Evolutionary conservation across 331 rosid genomes (phyloP), one percentile per base, ranked within the genome.

Genomic region (Malus hybrid): DNA sequence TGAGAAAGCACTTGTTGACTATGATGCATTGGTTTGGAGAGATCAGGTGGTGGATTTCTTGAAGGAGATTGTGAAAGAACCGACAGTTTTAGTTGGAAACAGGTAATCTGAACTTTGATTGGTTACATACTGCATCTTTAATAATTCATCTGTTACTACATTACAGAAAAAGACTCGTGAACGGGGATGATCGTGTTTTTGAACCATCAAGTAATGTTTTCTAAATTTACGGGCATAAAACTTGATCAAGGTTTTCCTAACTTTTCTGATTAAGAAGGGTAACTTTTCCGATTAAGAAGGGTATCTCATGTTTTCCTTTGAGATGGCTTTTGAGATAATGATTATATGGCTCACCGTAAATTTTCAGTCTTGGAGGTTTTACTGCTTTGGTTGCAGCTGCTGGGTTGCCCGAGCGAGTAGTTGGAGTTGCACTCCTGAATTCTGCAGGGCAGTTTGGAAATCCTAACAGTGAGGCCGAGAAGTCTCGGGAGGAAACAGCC

Each of bases 311-410:
- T 7, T 73, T 68, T 60, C 19, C 20, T 44, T 29, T 29, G 10
- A n/a, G 42, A 34, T 39, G 73, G 5, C 32, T 4, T 13, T 34
- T 42, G 22, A 36, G 28, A 48, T 72, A 39, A 48, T 44, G 12
- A 20, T 70, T 69, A 57, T 77, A 59, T 67, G 59, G 63, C 69
- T 72, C 56, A 18, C 28, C 31, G 27, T 70, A 16, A 52, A 62
- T 85, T 85, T 88, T 82, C 93, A 94, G 98, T 80, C 97, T 91
- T 61, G 97, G 98, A 87, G 96, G 98, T 77, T 90, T 94, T 79
- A 85, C 93, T 39, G 95, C 97, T 75, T 80, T 91, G 90, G 87
- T 93, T 83, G 81, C 93, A 75, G 98, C 98, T 48, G 73, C 78
- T 44, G 90, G 88, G 83, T 74, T 85, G 85, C 89, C 87, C 4